Percentiles rank a stretch among this genome's conserved stretches.
phyloP scores from a whole-genome alignment of 495 filamentous ascomycete genomes.

The Aspergillus coremiiformis region DNA sequence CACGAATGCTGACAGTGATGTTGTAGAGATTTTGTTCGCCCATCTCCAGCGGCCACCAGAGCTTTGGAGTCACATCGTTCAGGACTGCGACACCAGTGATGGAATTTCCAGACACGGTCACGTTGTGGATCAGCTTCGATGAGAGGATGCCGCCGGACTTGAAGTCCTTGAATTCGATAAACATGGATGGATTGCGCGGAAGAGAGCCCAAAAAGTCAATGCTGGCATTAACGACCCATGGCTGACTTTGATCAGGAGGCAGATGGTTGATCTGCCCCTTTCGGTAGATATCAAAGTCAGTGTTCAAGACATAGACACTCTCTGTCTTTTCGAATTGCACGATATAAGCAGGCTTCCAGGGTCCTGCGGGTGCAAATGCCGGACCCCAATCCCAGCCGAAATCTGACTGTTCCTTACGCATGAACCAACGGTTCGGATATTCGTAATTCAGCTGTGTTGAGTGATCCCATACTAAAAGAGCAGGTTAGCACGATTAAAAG shows the following conservation, averaged over 20 bases:
- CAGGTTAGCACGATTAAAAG: neutral
- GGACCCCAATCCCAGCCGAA: constrained; percentile 71
- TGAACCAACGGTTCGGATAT: constrained; percentile 53
- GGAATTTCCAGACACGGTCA: constrained; percentile 38
- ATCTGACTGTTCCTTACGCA: constrained; percentile 63
- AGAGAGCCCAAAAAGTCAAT: constrained; percentile 53
- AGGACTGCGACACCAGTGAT: constrained; percentile 47
- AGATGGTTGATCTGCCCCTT: constrained; percentile 54
- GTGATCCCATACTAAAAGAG: constrained; percentile 35
- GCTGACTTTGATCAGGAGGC: constrained; percentile 50
- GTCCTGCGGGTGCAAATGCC: constrained; percentile 57
- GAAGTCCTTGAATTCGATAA: constrained; percentile 46
- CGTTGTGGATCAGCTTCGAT: constrained; percentile 34
- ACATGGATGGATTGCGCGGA: constrained; percentile 41
- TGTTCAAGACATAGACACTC: constrained; percentile 48
- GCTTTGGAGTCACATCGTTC: constrained; percentile 37
- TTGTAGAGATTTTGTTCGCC: constrained; percentile 56
- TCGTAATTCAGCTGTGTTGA: constrained; percentile 35
- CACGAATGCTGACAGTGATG: constrained; percentile 43
- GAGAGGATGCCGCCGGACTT: constrained; percentile 39
- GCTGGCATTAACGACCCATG: constrained; percentile 66
- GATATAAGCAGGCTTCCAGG: constrained; percentile 56
- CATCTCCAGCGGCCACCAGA: constrained; percentile 59
- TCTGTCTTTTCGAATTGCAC: constrained; percentile 44
- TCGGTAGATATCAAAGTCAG: constrained; percentile 53